Conservation (phyloP, 208 protist genomes). For the Trypanosoma boissoni region DNA sequence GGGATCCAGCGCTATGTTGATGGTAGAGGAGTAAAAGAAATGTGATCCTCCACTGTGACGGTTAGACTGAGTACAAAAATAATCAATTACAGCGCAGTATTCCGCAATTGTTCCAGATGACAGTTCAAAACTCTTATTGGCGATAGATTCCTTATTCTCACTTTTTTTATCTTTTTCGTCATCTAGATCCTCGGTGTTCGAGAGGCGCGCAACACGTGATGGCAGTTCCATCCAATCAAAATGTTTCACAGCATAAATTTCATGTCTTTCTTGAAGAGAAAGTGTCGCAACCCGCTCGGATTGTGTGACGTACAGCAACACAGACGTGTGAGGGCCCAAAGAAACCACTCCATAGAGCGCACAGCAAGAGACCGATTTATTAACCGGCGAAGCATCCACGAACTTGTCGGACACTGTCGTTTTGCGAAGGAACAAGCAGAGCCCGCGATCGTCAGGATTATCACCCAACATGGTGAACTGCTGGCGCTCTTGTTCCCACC, state of each 20-base stretch:
- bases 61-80: slow-evolving; percentile 44
- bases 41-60: slow-evolving; percentile 29
- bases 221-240: slow-evolving; percentile 59
- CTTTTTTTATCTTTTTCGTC: slow-evolving; percentile 4
- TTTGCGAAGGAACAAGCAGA: slow-evolving; percentile 19
- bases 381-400: neutral
- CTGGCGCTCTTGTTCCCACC: slow-evolving; percentile 45
- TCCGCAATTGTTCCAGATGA: slow-evolving; percentile 35
- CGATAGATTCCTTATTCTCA: neutral
- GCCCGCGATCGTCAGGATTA: slow-evolving; percentile 34
- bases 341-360: slow-evolving; percentile 74
- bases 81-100: slow-evolving; percentile 49
- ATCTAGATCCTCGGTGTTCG: slow-evolving; percentile 9
- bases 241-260: slow-evolving; percentile 44
- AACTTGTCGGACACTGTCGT: slow-evolving; percentile 1
- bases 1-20: slow-evolving; percentile 58
- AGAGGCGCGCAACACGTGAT: neutral
- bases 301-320: slow-evolving; percentile 63
- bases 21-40: slow-evolving; percentile 67
- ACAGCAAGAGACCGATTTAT: slow-evolving; percentile 33
- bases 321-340: slow-evolving; percentile 37
- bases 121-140: slow-evolving; percentile 7
- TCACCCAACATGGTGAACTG: slow-evolving; percentile 34
- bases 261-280: slow-evolving; percentile 22
- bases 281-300: slow-evolving; percentile 36